Evolutionary conservation across 495 filamentous ascomycete species (phyloP).

Genomic region (Daldinia bambusicola): DNA sequence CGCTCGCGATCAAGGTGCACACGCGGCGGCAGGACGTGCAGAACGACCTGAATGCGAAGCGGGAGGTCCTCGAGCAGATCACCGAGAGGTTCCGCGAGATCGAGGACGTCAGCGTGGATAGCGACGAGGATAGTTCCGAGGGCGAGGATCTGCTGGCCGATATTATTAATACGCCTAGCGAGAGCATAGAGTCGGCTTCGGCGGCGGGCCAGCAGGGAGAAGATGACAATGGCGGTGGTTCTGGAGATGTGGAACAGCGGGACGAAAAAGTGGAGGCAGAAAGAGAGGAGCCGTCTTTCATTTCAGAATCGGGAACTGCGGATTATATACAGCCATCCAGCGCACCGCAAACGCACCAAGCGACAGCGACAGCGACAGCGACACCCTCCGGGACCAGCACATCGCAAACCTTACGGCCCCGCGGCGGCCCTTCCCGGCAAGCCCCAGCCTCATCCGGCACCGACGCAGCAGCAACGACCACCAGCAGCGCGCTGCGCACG

Average conservation of each 20-base stretch:
- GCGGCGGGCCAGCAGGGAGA: slow-evolving; percentile 31
- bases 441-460: slow-evolving; percentile 28
- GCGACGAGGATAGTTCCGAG: slow-evolving; percentile 57
- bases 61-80: slow-evolving; percentile 66
- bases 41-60: slow-evolving; percentile 70
- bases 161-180: slow-evolving; percentile 60
- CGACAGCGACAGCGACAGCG: slow-evolving; percentile 12
- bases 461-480: slow-evolving; percentile 16
- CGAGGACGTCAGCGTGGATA: slow-evolving; percentile 63
- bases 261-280: slow-evolving; percentile 24
- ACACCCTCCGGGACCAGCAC: slow-evolving; percentile 37
- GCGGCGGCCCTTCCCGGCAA: slow-evolving; percentile 37
- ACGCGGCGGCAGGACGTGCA: slow-evolving; percentile 73
- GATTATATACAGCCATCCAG: slow-evolving; percentile 10
- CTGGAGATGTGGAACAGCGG: slow-evolving; percentile 12
- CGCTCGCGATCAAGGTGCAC: slow-evolving; percentile 69
- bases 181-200: slow-evolving; percentile 56
- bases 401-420: slow-evolving; percentile 43
- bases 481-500: slow-evolving; percentile 47
- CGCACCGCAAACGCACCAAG: slow-evolving; percentile 15
- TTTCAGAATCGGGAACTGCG: slow-evolving; percentile 36
- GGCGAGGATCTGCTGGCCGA: slow-evolving; percentile 62
- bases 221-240: slow-evolving; percentile 19
- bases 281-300: slow-evolving; percentile 24
- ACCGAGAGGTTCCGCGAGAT: slow-evolving; percentile 71